Evolutionary conservation across 2,329 filamentous ascomycete genomes (phyloP), one percentile per base, ranked within the genome.

Genomic region (Pseudogymnoascus sp.): DNA sequence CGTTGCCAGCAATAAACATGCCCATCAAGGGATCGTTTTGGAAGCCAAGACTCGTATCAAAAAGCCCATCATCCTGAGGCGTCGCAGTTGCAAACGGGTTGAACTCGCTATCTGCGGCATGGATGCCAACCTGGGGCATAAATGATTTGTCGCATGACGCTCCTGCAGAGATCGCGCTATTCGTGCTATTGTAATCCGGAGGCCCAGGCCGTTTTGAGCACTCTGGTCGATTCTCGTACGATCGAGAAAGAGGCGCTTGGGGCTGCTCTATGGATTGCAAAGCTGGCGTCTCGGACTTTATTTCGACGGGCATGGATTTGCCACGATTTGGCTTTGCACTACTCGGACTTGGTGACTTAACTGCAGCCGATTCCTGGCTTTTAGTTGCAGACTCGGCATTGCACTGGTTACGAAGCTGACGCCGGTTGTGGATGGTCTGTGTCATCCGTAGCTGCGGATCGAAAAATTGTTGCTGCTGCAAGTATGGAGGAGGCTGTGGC

Each of bases 21-120:
- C n/a, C 28, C 47, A 54, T 54, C 6, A 54, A 9, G 28, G 47
- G 47, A 16, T 54, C 47, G 16, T 32, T 54, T 32, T n/a, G 28
- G 32, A 54, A 54, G 12, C n/a, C 47, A 54, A 54, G 28, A 20
- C 32, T 20, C 47, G 9, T 1, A 20, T 32, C n/a, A n/a, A 54
- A 54, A 9, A 54, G 9, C n/a, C 28, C 9, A 11, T 54, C 16
- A 54, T 54, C 9, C n/a, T 32, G 47, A 4, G 47, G 47, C n/a
- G 47, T 54, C 16, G 25, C 47, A 54, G 47, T 54, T 32, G 47
- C 28, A 54, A 54, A 54, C n/a, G 16, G 47, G 9, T 54, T 54
- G 47, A 54, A 54, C 28, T 54, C 47, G 47, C 28, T 14, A 14
- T 54, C 47, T 54, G 47, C 9, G 30, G n/a, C 28, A 9, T 18